Conservation (phyloP, 371 early-diverging fungal genomes). For the Syncephalastrum sp. region DNA sequence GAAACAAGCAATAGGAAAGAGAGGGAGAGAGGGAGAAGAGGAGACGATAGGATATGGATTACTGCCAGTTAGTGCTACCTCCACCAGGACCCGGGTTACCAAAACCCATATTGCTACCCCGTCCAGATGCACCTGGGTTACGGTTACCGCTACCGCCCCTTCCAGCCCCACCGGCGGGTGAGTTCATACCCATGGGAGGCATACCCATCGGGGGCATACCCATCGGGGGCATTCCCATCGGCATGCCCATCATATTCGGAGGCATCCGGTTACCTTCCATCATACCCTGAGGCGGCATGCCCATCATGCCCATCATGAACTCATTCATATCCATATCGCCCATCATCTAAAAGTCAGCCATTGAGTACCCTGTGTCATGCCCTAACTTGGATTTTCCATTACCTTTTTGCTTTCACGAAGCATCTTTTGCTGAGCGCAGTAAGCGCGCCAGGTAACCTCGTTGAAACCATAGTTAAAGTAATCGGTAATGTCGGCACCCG, state of each 20-base stretch:
- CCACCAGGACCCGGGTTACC: no score
- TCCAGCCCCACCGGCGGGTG: constrained; percentile 7
- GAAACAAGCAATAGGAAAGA: no score
- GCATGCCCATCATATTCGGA: constrained; percentile 22
- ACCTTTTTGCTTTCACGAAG: constrained; percentile 65
- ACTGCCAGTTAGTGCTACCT: no score
- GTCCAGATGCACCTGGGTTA: no score
- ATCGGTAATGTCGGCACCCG: constrained; percentile 97
- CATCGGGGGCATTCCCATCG: constrained; percentile 13
- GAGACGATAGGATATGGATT: no score
- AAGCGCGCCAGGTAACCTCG: constrained; percentile 92
- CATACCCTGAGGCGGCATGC: constrained; percentile 82
- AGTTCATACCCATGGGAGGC: constrained; percentile 13
- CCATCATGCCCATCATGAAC: constrained; percentile 59
- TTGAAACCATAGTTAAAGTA: constrained; percentile 99
- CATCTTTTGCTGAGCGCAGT: constrained; percentile 88
- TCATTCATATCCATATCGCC: constrained; percentile 46
- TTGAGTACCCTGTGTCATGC: not conserved
- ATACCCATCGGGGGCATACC: constrained; percentile 25
- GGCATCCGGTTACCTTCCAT: constrained; percentile 52
- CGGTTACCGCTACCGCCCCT: constrained; percentile 2
- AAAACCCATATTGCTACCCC: no score
- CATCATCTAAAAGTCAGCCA: constrained; percentile 24
- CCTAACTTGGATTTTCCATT: not conserved
- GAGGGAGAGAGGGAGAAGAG: no score